phyloP scores from a whole-genome alignment of 768 basidiomycete genomes.

The Amanita phalloides region DNA sequence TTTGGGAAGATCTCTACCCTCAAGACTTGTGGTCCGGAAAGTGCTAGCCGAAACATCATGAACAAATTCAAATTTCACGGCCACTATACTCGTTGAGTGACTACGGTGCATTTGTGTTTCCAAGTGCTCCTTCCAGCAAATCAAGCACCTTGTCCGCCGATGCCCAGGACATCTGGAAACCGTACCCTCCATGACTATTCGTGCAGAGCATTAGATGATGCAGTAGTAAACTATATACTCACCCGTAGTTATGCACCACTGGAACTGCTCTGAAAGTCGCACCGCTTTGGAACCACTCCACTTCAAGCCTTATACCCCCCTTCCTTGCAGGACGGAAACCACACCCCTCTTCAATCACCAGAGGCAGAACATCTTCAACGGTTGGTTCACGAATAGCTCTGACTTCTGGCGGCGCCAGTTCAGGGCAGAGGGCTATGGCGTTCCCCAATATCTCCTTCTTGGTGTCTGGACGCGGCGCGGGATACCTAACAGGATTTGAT shows the following conservation, averaged over 20 bases:
- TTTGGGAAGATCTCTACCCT: too few species aligned
- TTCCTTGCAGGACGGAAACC: slow-evolving; percentile 60
- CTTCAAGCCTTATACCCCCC: slow-evolving; percentile 52
- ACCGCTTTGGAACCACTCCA: slow-evolving; percentile 21
- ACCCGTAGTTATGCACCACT: slow-evolving; percentile 60
- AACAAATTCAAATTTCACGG: too few species aligned
- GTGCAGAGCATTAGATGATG: background rate
- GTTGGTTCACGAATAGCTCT: slow-evolving; percentile 34
- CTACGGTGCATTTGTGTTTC: background rate
- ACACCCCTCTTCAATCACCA: slow-evolving; percentile 39
- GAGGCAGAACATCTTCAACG: slow-evolving; percentile 35
- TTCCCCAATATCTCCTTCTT: slow-evolving; percentile 47
- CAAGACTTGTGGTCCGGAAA: too few species aligned
- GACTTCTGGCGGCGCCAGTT: slow-evolving; percentile 45
- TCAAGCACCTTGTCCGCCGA: slow-evolving; percentile 34
- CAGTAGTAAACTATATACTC: slow-evolving; percentile 13
- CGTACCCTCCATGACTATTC: slow-evolving; percentile 40
- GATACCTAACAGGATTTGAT: slow-evolving; percentile 34
- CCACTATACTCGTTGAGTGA: background rate
- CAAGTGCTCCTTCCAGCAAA: slow-evolving; percentile 28
- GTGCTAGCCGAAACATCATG: too few species aligned
- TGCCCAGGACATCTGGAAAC: slow-evolving; percentile 51
- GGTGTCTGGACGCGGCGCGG: slow-evolving; percentile 51
- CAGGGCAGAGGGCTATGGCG: slow-evolving; percentile 40
- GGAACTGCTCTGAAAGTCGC: slow-evolving; percentile 24